Conservation (phyloP, 176 grass and related monocot species). For the Stipa capillata region DNA sequence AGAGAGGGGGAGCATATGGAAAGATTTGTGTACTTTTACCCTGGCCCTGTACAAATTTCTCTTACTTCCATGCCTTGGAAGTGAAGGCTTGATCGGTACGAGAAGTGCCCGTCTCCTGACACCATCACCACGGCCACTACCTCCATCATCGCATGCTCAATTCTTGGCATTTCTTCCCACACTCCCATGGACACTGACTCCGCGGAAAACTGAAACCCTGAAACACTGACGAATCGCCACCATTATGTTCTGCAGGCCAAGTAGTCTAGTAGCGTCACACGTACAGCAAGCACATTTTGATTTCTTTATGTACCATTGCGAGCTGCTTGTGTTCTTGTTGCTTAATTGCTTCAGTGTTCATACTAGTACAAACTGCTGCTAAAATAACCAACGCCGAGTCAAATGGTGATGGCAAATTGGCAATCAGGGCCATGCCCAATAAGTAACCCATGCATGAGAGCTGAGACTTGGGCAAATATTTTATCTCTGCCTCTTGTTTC, state of each 20-base stretch:
- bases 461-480: constrained; percentile 1
- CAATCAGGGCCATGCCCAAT: constrained; percentile 21
- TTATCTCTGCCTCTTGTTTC: constrained; percentile 9
- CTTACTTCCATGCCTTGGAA: constrained; percentile 28
- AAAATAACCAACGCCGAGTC: constrained; percentile 1
- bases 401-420: constrained; percentile 18
- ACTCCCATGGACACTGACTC: constrained; percentile 27
- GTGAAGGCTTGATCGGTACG: constrained; percentile 40
- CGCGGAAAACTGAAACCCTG: constrained; percentile 12
- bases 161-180: constrained; percentile 14
- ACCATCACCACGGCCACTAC: neutral
- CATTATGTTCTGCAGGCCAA: constrained; percentile 4
- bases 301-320: neutral
- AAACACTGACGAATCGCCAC: constrained; percentile 12
- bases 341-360: neutral
- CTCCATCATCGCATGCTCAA: constrained; percentile 34
- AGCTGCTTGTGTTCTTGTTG: neutral
- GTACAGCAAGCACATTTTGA: constrained; percentile 3
- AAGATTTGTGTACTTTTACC: constrained; percentile 28
- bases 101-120: constrained; percentile 22
- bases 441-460: constrained; percentile 2
- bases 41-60: constrained; percentile 1
- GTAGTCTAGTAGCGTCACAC: constrained; percentile 1
- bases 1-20: neutral
- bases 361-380: neutral